Evolutionary conservation across 139 green algal species (phyloP), one percentile per base, ranked within the genome.

Genomic region (Deuterostichococcus epilithicus): DNA sequence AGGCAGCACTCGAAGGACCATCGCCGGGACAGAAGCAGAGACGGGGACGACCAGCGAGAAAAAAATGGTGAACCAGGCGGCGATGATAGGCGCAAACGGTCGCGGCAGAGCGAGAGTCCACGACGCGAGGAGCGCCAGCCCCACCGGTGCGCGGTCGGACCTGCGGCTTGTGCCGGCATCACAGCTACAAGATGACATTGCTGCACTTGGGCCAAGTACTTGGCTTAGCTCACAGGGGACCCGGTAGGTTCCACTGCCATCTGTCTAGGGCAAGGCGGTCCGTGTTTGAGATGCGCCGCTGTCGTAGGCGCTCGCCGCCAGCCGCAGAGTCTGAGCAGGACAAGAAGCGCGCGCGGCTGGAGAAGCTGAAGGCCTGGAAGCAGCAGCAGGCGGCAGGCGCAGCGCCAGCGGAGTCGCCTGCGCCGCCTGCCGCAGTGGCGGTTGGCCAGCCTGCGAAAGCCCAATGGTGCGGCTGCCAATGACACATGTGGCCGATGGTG

Each of bases 301-400:
- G 52, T 13, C 52, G 52, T 3, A 30, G 18, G 52, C 52, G 13
- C 20, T 28, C 52, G 18, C 52, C 52, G 18, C 20, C 52, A 28
- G 10, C 52, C 20, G 71, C n/a, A 6, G 73, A 75, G 0, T 18
- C 72, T 15, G 80, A 82, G n/a, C 78, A 78, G 10, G 81, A 83
- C 3, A 85, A 85, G 38, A 83, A 85, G 63, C 69, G 75, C 13
- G 59, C 72, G 22, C 75, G 82, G 5, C 66, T 84, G 30, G 82
- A 78, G 45, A 88, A 85, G 76, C 76, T 87, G 58, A 68, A 77
- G 44, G 84, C 84, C 1, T 87, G 84, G 84, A 78, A 79, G 58
- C 74, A 81, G 79, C 80, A 84, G 72, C 71, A n/a, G 38, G 47
- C 15, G 30, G 52, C 38, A 37, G 36, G 28, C 25, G 74, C 35